Evolutionary conservation across 306 rosid species (phyloP), one percentile per base, ranked within the genome.

Genomic region (Vigna mungo): DNA sequence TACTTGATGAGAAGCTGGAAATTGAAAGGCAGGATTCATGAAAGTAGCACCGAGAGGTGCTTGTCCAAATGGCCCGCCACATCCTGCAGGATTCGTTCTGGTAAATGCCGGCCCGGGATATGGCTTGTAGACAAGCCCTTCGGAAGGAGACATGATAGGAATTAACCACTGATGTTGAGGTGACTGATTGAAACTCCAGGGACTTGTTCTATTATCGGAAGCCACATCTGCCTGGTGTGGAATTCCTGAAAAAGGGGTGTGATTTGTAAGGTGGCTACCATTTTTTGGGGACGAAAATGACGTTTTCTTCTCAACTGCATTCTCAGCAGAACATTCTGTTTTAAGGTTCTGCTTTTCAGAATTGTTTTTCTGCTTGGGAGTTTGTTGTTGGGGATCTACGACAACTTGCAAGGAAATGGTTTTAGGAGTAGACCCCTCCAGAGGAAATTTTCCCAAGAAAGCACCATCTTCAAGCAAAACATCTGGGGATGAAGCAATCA

Each of bases 71-170:
- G 92, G 89, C 63, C 89, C 93, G 1, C 20, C 12, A 59, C 54
- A 79, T 79, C 88, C 87, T 77, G 88, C 91, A 77, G 73, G 83
- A 77, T 14, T 56, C 4, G 87, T 9, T 78, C 88, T 90, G 4
- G 58, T 51, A 27, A 78, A 80, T 75, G 81, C 89, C 32, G 91
- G 90, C 16, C 72, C 94, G 2, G 83, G 68, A 71, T 85, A 92
- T 12, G 97, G 97, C 89, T 92, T 92, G 78, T 89, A 92, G 36
- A 92, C 77, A 53, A 92, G 96, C 81, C 97, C 97, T 84, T 92
- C 97, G 20, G 68, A 81, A 51, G 94, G 88, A 72, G 96, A 80
- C 94, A 92, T 86, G 25, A 92, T 90, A 54, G 97, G 97, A 68
- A 92, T 49, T 72, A 92, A 68, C 92, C 90, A 90, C 39, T 90